Conservation (phyloP, 106 monocot genomes). For the Ottelia alismoides region DNA sequence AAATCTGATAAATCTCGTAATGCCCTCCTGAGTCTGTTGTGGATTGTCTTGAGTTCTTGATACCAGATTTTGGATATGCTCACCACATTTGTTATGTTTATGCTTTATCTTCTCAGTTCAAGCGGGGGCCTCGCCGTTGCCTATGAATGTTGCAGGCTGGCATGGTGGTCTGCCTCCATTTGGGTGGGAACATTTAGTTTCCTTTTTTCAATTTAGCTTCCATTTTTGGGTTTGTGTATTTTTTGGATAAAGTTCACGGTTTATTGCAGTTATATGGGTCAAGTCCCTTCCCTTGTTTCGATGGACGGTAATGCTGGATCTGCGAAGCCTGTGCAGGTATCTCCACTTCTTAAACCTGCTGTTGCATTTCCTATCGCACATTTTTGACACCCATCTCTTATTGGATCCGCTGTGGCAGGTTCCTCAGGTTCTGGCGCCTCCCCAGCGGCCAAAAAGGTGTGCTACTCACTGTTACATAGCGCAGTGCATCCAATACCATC, state of each 20-base stretch:
- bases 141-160: slow-evolving; percentile 52
- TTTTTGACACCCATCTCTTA: too few relatives aligned
- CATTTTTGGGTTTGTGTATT: too few relatives aligned
- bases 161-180: slow-evolving; percentile 69
- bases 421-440: slow-evolving; percentile 18
- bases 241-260: too few relatives aligned
- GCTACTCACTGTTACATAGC: slow-evolving; percentile 85
- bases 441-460: slow-evolving; percentile 45
- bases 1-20: too few relatives aligned
- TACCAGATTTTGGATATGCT: slow-evolving; percentile 14
- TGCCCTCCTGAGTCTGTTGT: too few relatives aligned
- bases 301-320: slow-evolving; percentile 30
- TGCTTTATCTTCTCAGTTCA: too few relatives aligned
- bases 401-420: too few relatives aligned
- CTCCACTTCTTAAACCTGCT: not conserved
- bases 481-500: slow-evolving; percentile 58
- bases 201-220: not conserved
- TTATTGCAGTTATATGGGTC: slow-evolving; percentile 52
- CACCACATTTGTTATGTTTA: slow-evolving; percentile 1
- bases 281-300: slow-evolving; percentile 45
- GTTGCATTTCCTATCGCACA: too few relatives aligned
- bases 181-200: slow-evolving; percentile 34
- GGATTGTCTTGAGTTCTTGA: slow-evolving; percentile 9
- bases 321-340: slow-evolving; percentile 36
- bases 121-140: slow-evolving; percentile 27